Evolutionary conservation across 768 basidiomycete species (phyloP), one percentile per base, ranked within the genome.

Genomic region (Glaciozyma antarctica): DNA sequence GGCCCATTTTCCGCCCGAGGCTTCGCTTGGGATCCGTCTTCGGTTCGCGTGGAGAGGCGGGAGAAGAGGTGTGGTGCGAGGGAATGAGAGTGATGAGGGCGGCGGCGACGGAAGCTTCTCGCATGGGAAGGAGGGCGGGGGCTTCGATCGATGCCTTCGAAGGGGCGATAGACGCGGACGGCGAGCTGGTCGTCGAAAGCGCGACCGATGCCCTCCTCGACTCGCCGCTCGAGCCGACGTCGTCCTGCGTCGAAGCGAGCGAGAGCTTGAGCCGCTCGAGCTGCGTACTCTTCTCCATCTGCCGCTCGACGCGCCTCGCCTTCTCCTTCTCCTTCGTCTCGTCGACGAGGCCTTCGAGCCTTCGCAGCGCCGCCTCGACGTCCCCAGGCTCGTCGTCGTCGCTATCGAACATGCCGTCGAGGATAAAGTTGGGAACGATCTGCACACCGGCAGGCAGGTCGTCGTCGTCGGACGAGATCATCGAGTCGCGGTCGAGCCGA

Each of bases 331-430:
- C 83, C 73, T 82, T 81, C 65, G 84, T 79, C 0, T 82, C 82
- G 75, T 90, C 89, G 61, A 92, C 88, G 74, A 90, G 85, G 0
- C 90, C 92, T 76, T 94, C 90, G 47, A 95, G 81, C 17, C 87
- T 80, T 28, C 82, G 80, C 67, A 95, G 75, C 22, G 92, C 90
- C 10, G 84, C 87, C 41, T 90, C 89, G 22, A 88, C 86, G 71
- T 88, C 90, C 2, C 89, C 89, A 2, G 71, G 69, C 22, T 77
- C 81, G 24, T 75, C 75, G 7, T 89, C 85, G 61, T 88, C 84
- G 66, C 83, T 86, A 30, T 63, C 63, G 69, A 72, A 63, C 15
- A 75, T 43, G 13, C 68, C 71, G 1, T 72, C 73, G 44, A 71
- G 65, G 24, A 78, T 47, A 82, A 84, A 72, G 60, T 65, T 76